These are phyloP conservation scores for Termitomyces sp. DNA, from an alignment of 768 basidiomycete species.

Conservation along the genomic window DNA sequence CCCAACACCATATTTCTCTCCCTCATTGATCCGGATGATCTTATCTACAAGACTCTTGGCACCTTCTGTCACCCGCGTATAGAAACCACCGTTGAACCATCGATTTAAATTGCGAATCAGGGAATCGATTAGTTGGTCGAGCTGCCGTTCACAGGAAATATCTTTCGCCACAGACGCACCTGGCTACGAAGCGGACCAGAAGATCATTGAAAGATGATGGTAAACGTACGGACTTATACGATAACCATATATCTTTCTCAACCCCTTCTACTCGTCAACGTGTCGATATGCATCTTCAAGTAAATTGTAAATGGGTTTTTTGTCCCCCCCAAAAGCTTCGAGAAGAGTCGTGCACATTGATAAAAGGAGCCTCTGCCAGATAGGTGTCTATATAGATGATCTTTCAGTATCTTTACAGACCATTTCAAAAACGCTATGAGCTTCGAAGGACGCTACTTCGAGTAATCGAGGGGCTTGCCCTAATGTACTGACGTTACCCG, in stretches of 20 bases:
- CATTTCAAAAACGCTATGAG: too few species aligned
- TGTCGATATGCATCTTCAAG: conserved; percentile 52
- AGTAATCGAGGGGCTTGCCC: too few species aligned
- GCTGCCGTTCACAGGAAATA: conserved; percentile 44
- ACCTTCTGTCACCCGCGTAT: conserved; percentile 32
- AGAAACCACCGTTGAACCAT: conserved; percentile 44
- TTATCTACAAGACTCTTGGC: conserved; percentile 29
- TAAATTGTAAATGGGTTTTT: conserved; percentile 45
- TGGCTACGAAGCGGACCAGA: too few species aligned
- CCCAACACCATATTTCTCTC: conserved; percentile 32
- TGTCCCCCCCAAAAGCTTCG: conserved; percentile 52
- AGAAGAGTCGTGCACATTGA: conserved; percentile 41
- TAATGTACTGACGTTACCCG: too few species aligned
- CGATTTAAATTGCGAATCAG: conserved; percentile 47
- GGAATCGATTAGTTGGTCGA: conserved; percentile 43
- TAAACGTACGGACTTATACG: too few species aligned
- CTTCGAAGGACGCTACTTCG: too few species aligned
- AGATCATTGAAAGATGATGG: too few species aligned
- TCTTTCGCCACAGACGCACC: background rate
- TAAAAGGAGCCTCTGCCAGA: conserved; percentile 41
- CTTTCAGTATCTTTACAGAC: conserved; percentile 26
- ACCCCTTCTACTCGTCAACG: background rate
- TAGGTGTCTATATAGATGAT: conserved; percentile 29
- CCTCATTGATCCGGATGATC: conserved; percentile 22
- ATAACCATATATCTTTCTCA: too few species aligned